These are phyloP conservation scores for Syzygium aromaticum DNA, from an alignment of 345 rosid species.

Conservation along the genomic window DNA sequence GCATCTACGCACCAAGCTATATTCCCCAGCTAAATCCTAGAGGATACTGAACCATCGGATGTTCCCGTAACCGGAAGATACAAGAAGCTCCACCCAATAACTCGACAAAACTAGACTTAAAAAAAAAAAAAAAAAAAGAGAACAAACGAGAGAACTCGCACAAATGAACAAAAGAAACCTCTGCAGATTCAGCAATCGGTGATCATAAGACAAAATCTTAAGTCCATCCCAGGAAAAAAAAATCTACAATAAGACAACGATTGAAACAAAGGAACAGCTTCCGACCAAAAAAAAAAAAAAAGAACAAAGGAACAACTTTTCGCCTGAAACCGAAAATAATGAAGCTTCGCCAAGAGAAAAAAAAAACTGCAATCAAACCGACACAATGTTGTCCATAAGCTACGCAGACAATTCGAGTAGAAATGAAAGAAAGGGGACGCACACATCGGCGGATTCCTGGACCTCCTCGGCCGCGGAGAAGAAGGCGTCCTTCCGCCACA, in stretches of 20 bases:
- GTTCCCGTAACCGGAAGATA: not conserved
- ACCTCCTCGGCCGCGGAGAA: conserved; percentile 95
- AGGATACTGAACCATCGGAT: not conserved
- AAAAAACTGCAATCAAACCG: not conserved
- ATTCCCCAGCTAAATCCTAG: not conserved
- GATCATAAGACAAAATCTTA: not conserved
- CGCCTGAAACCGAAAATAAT: not conserved
- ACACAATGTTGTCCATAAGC: not conserved
- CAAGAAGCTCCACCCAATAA: not conserved
- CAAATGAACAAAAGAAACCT: not conserved
- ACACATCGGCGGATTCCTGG: conserved; percentile 84
- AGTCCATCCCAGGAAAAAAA: not conserved
- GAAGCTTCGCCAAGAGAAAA: not conserved
- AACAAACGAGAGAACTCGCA: not conserved
- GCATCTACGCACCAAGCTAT: not conserved
- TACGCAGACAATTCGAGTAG: not conserved
- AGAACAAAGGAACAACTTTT: not conserved
- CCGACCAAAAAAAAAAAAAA: too few species aligned
- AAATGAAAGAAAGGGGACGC: conserved; percentile 9
- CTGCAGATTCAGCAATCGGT: not conserved
- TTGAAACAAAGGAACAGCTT: not conserved
- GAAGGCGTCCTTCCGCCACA: conserved; percentile 82
- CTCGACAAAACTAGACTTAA: not conserved
- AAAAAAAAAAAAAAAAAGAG: not conserved
- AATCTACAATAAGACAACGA: not conserved